A percentile compares a stretch with the other conserved stretches of the same genome.
Conservation (phyloP, 441 rosid species). For the Gossypium armourianum region DNA sequence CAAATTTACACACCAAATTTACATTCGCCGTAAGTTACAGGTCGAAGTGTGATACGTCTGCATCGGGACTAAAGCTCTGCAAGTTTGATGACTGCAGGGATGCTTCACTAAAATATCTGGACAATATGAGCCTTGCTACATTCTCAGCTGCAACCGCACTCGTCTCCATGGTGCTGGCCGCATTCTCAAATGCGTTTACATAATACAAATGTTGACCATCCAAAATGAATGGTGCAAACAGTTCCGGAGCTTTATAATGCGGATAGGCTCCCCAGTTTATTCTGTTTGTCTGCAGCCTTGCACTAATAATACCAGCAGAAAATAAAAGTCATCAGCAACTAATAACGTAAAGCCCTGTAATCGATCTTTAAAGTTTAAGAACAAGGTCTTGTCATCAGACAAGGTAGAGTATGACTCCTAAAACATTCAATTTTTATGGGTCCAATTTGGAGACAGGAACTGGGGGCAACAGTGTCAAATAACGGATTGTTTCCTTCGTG, state of each 20-base stretch:
- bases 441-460: background rate
- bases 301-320: slow-evolving; percentile 26
- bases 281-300: slow-evolving; percentile 46
- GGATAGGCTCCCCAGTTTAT: slow-evolving; percentile 95
- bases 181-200: slow-evolving; percentile 77
- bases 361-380: background rate
- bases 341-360: background rate
- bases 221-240: slow-evolving; percentile 66
- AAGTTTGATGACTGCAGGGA: slow-evolving; percentile 18
- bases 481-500: background rate
- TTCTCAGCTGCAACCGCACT: slow-evolving; percentile 87
- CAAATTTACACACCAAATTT: background rate
- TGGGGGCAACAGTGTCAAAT: background rate
- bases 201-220: slow-evolving; percentile 69
- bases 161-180: slow-evolving; percentile 86
- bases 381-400: background rate
- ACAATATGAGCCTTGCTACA: slow-evolving; percentile 60
- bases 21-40: slow-evolving; percentile 22
- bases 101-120: slow-evolving; percentile 31
- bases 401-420: background rate
- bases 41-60: slow-evolving; percentile 29
- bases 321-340: slow-evolving; percentile 14
- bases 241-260: slow-evolving; percentile 67
- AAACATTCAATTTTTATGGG: background rate
- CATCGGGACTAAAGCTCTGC: slow-evolving; percentile 21